Base-by-base conservation (phyloP, 371 early-diverging fungal species). In the Encephalitozoon cuniculi region DNA sequence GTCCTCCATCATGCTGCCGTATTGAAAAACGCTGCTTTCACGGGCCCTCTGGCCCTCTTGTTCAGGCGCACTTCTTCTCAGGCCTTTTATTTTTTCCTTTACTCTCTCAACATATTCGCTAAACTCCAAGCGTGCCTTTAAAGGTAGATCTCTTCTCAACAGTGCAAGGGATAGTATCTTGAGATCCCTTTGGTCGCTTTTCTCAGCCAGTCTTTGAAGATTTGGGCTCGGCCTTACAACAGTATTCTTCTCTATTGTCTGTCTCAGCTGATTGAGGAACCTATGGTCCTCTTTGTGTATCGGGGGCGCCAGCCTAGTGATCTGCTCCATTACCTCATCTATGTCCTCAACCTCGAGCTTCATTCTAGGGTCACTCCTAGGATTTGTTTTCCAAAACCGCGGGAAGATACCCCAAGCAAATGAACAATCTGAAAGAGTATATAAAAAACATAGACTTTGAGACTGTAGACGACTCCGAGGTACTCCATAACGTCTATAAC, bases 401-500 rank as follows among this genome's bases (percentile, higher is more conserved):
- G 1, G n/a, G 6, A 21, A 12, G 3, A 34, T 37, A 34, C 66
- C 34, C 30, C 49, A 34, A 3, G 12, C 46, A 54, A 59, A 68
- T 68, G 68, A 26, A 74, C 25, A 67, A n/a, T 18, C 18, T 67
- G 5, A 52, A 53, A 32, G 59, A 66, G 23, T 74, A 74, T 74
- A 28, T 74, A n/a, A 66, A 46, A 55, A 65, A 66, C 40, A 34
- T 74, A 8, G 67, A 74, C 53, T 67, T 74, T 34, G 59, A 40
- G 18, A 18, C 30, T 52, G 67, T 66, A 2, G 39, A 51, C 25
- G 71, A 79, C 66, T 8, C 44, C 12, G 49, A 53, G 2, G 25
- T 68, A 52, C 23, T 79, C 37, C 64, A 65, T 39, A 79, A 79
- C 41, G 71, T 79, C 11, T 79, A 74, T 49, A 46, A 64, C 37